Evolutionary conservation across 2,329 filamentous ascomycete genomes (phyloP).

Genomic region (Claviceps sp.): DNA sequence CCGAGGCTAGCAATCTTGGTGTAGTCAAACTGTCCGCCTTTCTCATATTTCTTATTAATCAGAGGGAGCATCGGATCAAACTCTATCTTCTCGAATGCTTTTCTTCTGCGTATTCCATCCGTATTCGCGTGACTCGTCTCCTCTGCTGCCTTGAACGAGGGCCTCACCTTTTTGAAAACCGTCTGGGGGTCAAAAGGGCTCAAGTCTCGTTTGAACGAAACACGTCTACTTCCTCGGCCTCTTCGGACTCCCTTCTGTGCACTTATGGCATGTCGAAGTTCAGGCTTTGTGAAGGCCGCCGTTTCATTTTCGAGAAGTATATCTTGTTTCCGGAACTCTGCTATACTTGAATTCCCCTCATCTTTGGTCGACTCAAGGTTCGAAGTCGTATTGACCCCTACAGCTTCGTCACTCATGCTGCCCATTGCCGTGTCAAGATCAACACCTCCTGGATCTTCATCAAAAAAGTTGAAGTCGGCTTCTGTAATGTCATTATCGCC

Average conservation of each 20-base stretch:
- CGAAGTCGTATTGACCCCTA: not conserved
- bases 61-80: conserved; percentile 39
- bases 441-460: conserved; percentile 40
- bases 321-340: conserved; percentile 8
- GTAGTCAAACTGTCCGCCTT: conserved; percentile 40
- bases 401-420: conserved; percentile 6
- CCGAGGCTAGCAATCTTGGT: conserved; percentile 18
- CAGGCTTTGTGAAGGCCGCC: conserved; percentile 42
- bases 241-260: conserved; percentile 29
- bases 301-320: conserved; percentile 13
- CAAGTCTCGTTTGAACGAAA: conserved; percentile 33
- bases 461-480: conserved; percentile 74
- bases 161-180: conserved; percentile 44
- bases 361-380: conserved; percentile 7
- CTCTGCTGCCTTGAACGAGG: conserved; percentile 24
- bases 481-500: conserved; percentile 66
- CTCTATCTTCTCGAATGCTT: conserved; percentile 40
- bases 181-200: conserved; percentile 46
- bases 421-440: conserved; percentile 23
- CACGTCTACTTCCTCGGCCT: conserved; percentile 18
- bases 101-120: conserved; percentile 23
- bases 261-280: conserved; percentile 44
- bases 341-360: conserved; percentile 5
- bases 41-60: conserved; percentile 46
- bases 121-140: conserved; percentile 11